Conservation (phyloP, 2,329 filamentous ascomycete genomes). For the Elsinoe arachidis region DNA sequence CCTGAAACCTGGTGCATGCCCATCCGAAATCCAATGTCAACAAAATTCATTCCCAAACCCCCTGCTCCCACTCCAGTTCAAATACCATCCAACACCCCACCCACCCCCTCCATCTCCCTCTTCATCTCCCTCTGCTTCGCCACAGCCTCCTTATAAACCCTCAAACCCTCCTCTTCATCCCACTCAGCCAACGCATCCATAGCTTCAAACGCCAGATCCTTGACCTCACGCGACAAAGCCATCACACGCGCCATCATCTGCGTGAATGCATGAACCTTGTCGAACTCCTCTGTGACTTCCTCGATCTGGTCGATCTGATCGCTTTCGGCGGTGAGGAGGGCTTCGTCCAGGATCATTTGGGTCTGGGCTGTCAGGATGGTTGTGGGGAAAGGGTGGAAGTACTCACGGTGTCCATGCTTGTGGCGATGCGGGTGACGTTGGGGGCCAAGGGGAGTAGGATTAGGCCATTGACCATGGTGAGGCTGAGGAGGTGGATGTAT, state of each 20-base stretch:
- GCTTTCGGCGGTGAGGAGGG: neutral
- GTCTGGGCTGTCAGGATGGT: neutral
- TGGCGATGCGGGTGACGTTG: neutral
- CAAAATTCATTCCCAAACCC: too few relatives aligned
- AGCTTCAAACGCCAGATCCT: neutral
- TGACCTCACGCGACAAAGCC: neutral
- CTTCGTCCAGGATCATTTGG: neutral
- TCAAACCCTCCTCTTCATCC: neutral
- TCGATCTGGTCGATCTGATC: neutral
- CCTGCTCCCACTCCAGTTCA: too few relatives aligned
- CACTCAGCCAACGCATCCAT: neutral
- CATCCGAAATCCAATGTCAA: too few relatives aligned
- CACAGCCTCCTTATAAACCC: neutral
- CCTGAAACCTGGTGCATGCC: too few relatives aligned
- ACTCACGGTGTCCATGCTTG: neutral
- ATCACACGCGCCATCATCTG: neutral
- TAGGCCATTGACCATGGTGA: too few relatives aligned
- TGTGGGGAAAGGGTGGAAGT: neutral
- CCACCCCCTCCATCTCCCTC: too few relatives aligned
- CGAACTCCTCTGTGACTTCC: neutral
- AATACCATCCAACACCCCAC: too few relatives aligned
- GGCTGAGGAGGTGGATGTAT: too few relatives aligned
- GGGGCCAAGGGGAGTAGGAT: too few relatives aligned
- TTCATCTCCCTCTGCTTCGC: neutral
- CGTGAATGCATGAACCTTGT: neutral